These are phyloP conservation scores for Acanthamoeba triangularis DNA, from an alignment of 208 protist species.

Conservation along the genomic window DNA sequence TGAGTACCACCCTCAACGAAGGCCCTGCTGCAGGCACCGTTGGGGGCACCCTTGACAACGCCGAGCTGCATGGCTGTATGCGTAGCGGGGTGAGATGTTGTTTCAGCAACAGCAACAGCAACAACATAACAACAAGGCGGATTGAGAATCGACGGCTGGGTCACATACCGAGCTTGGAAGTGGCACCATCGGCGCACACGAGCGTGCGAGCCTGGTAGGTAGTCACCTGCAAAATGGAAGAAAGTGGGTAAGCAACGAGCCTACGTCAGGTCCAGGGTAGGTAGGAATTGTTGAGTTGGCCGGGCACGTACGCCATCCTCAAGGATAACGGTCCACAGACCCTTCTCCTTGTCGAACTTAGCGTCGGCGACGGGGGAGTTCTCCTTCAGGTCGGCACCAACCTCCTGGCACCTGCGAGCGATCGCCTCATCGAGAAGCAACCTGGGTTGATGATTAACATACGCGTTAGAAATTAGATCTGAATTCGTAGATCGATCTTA, in stretches of 20 bases:
- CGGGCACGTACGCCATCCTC: slow-evolving; percentile 21
- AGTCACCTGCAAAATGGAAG: background rate
- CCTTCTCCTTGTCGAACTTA: slow-evolving; percentile 85
- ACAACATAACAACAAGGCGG: background rate
- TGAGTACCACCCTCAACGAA: slow-evolving; percentile 87
- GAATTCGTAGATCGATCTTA: background rate
- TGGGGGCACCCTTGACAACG: slow-evolving; percentile 84
- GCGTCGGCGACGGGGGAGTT: slow-evolving; percentile 84
- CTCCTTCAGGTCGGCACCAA: slow-evolving; percentile 86
- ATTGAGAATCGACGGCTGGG: background rate
- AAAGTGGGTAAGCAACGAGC: background rate
- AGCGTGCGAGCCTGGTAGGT: slow-evolving; percentile 84
- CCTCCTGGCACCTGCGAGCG: slow-evolving; percentile 83
- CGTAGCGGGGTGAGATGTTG: background rate
- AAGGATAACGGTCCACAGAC: slow-evolving; percentile 85
- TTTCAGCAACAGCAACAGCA: too few relatives aligned
- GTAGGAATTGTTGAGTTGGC: background rate
- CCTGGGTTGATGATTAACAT: background rate
- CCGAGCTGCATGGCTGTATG: slow-evolving; percentile 80
- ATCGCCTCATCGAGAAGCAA: slow-evolving; percentile 87
- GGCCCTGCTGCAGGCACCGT: slow-evolving; percentile 86
- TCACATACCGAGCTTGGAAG: slow-evolving; percentile 79
- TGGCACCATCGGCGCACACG: slow-evolving; percentile 87
- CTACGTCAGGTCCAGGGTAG: background rate
- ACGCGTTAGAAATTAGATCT: too few relatives aligned